phyloP scores from a whole-genome alignment of 2,329 filamentous ascomycete genomes.

The Elsinoe necatrix region DNA sequence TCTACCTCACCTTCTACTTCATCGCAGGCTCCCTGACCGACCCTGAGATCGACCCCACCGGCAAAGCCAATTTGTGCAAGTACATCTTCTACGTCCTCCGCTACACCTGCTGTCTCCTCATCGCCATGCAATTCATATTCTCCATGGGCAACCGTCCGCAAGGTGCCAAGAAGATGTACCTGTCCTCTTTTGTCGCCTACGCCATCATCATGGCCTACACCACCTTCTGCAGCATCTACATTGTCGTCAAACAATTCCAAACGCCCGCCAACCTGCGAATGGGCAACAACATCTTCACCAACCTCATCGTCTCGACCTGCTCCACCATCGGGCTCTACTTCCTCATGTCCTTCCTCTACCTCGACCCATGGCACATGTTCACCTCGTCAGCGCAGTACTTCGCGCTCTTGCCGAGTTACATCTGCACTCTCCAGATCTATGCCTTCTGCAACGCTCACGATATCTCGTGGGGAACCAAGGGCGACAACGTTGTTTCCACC shows the following conservation, averaged over 20 bases:
- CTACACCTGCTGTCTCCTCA: conserved; percentile 78
- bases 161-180: conserved; percentile 83
- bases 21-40: conserved; percentile 85
- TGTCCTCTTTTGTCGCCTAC: conserved; percentile 83
- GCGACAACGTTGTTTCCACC: conserved; percentile 88
- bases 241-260: conserved; percentile 70
- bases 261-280: conserved; percentile 44
- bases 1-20: conserved; percentile 98
- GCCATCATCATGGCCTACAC: conserved; percentile 93
- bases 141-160: conserved; percentile 94
- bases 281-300: conserved; percentile 87
- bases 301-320: conserved; percentile 80
- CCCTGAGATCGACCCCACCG: conserved; percentile 75
- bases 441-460: conserved; percentile 99
- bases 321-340: conserved; percentile 93
- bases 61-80: conserved; percentile 65
- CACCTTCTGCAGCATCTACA: conserved; percentile 78
- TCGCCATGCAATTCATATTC: conserved; percentile 90
- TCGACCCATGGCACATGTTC: conserved; percentile 99
- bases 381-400: conserved; percentile 90
- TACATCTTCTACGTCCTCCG: conserved; percentile 80
- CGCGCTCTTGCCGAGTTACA: conserved; percentile 80
- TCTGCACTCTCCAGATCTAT: conserved; percentile 95
- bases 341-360: conserved; percentile 89
- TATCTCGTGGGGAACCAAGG: conserved; percentile 97